These are phyloP conservation scores for Komagataella pseudopastoris DNA, from an alignment of 805 yeast species.

Conservation along the genomic window DNA sequence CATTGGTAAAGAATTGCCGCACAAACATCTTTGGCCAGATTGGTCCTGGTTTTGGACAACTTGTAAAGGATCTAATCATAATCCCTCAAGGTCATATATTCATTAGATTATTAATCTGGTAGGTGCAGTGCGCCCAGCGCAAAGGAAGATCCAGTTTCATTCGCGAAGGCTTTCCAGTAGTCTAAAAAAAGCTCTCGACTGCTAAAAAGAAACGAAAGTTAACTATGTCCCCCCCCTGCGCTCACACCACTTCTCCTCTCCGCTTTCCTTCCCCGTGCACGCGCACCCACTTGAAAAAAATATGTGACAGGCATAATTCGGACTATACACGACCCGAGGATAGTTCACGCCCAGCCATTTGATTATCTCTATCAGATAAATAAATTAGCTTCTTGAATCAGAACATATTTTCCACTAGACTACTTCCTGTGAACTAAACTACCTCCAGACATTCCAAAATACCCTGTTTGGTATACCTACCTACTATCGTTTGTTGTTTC, in stretches of 20 bases:
- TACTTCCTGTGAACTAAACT: background rate
- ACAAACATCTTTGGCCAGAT: background rate
- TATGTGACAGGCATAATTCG: slow-evolving; percentile 1
- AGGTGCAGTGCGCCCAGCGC: background rate
- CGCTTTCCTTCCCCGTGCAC: background rate
- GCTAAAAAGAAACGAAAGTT: background rate
- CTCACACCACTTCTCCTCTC: background rate
- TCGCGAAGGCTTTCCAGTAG: background rate
- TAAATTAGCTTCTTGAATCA: background rate
- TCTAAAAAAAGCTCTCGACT: background rate
- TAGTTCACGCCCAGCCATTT: background rate
- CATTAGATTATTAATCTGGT: background rate
- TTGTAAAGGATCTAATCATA: background rate
- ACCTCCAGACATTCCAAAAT: background rate
- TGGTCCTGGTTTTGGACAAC: background rate
- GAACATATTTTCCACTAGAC: background rate
- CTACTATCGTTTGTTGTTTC: background rate
- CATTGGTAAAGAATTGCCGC: background rate
- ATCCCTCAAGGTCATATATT: background rate
- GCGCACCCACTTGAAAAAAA: background rate
- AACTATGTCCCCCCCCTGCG: background rate
- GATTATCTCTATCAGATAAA: background rate
- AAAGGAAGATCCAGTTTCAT: background rate
- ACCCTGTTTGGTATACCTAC: background rate
- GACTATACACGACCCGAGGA: slow-evolving; percentile 2